Base-by-base conservation (phyloP, 169 alveolate genomes). In the Blepharisma undulans region DNA sequence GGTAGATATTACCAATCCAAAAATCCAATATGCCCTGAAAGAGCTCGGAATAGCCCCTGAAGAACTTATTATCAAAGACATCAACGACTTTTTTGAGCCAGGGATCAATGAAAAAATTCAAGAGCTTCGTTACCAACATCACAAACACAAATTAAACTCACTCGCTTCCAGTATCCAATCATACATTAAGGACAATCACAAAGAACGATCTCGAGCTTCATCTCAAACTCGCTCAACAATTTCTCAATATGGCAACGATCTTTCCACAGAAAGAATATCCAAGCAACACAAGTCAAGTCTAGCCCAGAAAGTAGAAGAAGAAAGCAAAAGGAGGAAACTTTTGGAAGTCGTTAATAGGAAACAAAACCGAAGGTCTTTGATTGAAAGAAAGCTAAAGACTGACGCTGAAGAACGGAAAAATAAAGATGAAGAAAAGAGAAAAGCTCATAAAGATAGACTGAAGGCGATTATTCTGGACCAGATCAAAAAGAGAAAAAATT, bases 11-110 rank as follows among this genome's bases (percentile, higher is more conserved):
- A 14, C 29, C 4, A 34, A 78, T 61, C 86, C 86, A 25, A 78
- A 32, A 34, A 78, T 78, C 8, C 86, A 32, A 21, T 7, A 78
- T 21, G 60, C 66, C 60, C 34, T 78, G n/a, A 21, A 29, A 25
- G 86, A 78, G 29, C 86, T 78, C 60, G 86, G 86, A 25, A 25
- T 78, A 7, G 71, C 29, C 86, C 86, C 86, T 78, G 29, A 78
- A 21, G 61, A 78, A 34, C 60, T 78, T 1, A 27, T 78, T 0
- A n/a, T 78, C 34, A 25, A 32, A 34, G 29, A 78, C 7, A 27
- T 29, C 18, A 78, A 34, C 29, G 60, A 78, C 3, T 21, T 78
- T 32, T 29, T 21, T 4, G 86, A 78, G 29, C 34, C 34, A 12
- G 86, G 34, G 34, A 34, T 27, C 18, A 27, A 4, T 21, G 18